Base-by-base conservation (phyloP, 306 rosid genomes). In the Lathyrus tuberosus region DNA sequence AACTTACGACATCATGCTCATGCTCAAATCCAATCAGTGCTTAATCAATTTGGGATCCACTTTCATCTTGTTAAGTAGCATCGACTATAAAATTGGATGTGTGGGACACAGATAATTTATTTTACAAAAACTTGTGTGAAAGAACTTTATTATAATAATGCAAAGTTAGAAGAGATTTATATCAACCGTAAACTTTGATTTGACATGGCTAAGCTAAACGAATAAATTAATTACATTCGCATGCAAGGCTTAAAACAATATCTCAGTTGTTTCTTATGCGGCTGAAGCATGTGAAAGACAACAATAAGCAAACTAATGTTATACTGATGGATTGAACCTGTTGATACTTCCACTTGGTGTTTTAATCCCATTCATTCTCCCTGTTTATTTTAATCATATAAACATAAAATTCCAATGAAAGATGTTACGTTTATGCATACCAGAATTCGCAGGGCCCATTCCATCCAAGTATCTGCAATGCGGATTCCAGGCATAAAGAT, bases 401-500 rank as follows among this genome's bases (percentile, higher is more conserved):
- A 63, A 72, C 56, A 73, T 57, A 51, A 2, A 54, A 57, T 59
- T 65, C 59, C 52, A 16, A 58, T 26, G 43, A 33, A 68, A 18
- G 54, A 59, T 57, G 53, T 64, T 40, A 48, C 47, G 56, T 18
- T 47, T 37, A 60, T 65, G 22, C 76, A 67, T 79, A 82, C 83
- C 83, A 38, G 76, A 71, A 80, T 87, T 97, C 46, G 97, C 73
- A 74, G 98, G 91, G 72, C 98, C 88, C 52, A 33, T 65, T 88
- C 97, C 98, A 76, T 90, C 98, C 46, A 90, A 74, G 82, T 84
- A 90, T 78, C 91, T 79, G 69, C 98, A 93, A 67, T 93, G 98
- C 37, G 98, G 98, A 75, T 86, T 93, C 98, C 97, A 93, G 6
- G 94, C 85, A 81, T 93, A 93, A 38, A 90, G 84, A 82, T 93